Evolutionary conservation across 2,329 filamentous ascomycete genomes (phyloP).

Genomic region (Neonectria faginata): DNA sequence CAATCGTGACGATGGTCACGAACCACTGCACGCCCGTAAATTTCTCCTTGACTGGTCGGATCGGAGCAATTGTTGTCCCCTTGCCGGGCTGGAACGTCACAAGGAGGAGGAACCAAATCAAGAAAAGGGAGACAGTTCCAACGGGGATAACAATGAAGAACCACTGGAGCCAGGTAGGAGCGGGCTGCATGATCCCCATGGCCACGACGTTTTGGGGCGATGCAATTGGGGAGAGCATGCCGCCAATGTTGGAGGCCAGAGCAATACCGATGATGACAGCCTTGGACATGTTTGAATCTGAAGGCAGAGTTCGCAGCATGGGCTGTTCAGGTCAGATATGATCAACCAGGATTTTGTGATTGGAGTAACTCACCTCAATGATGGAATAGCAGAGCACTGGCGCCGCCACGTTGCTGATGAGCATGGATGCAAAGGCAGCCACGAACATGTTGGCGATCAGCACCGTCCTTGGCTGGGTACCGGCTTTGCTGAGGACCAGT

Average conservation of each 20-base stretch:
- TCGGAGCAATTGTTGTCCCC: conserved; percentile 90
- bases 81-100: conserved; percentile 86
- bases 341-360: background rate
- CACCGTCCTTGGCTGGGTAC: conserved; percentile 88
- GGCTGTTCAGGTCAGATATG: conserved; percentile 65
- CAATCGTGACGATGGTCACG: conserved; percentile 83
- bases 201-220: conserved; percentile 98
- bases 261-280: conserved; percentile 96
- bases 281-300: conserved; percentile 93
- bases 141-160: conserved; percentile 97
- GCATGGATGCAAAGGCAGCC: conserved; percentile 97
- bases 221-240: conserved; percentile 95
- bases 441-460: conserved; percentile 99
- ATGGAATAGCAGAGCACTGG: conserved; percentile 98
- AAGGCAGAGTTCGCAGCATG: conserved; percentile 90
- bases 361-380: conserved; percentile 76
- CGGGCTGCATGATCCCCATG: conserved; percentile 92
- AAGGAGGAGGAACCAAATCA: conserved; percentile 91
- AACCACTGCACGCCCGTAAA: conserved; percentile 95
- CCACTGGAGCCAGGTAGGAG: conserved; percentile 94
- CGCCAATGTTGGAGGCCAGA: conserved; percentile 93
- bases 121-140: conserved; percentile 85
- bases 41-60: conserved; percentile 87
- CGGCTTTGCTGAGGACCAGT: conserved; percentile 94
- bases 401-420: conserved; percentile 98